Base-by-base conservation (phyloP, 306 rosid species). In the Pueraria montana region DNA sequence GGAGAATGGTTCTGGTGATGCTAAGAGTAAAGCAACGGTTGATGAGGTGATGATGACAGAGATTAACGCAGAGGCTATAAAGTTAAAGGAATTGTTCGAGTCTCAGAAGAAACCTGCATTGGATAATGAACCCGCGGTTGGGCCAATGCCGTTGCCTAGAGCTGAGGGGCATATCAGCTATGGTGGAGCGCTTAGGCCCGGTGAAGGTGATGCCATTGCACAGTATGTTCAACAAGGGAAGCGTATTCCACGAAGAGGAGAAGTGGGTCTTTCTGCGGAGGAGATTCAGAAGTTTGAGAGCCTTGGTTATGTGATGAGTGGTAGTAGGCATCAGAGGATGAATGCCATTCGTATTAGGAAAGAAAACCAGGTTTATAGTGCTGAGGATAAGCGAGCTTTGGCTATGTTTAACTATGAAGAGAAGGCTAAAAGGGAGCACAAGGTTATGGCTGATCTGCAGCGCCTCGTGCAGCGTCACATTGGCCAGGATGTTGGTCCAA, bases 311-410 rank as follows among this genome's bases (percentile, higher is more conserved):
- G 99, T 93, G 81, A 96, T 96, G 98, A 96, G 99, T 71, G 99
- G 99, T 74, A 93, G 98, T 76, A 92, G 99, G 91, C 99, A 96
- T 84, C 96, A 96, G 83, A 92, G 99, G 85, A 96, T 96, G 99
- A 96, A 93, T 88, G 99, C 97, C 46, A 96, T 96, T 83, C 98
- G 97, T 91, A 93, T 93, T 45, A 88, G 99, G 83, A 96, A 96
- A 83, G 99, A 96, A 85, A 96, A 96, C 92, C 97, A 96, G 88
- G 99, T 96, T 84, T 96, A 96, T 27, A 96, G 99, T 72, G 98
- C 99, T 0, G 98, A 96, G 91, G 98, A 96, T 56, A 93, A 94
- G 89, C 93, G 99, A 34, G 99, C 99, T 20, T 83, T 96, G 83
- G 99, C 98, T 38, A 94, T 96, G 99, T 94, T 90, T 83, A 96